phyloP scores from a whole-genome alignment of 345 rosid genomes.

The Bruguiera gymnorhiza region DNA sequence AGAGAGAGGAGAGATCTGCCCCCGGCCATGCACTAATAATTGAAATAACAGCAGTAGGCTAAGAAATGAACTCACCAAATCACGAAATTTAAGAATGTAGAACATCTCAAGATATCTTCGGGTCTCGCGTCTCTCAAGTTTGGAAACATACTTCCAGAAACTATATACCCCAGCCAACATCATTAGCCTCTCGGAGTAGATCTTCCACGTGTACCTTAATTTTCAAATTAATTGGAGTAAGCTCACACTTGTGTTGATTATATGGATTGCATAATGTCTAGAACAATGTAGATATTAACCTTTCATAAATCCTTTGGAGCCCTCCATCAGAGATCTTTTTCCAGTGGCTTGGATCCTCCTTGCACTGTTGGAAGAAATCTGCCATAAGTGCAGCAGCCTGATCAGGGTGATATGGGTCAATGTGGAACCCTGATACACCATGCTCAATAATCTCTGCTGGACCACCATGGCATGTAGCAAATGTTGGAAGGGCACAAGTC shows the following conservation, averaged over 20 bases:
- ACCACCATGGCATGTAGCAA: conserved; percentile 94
- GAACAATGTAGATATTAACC: conserved; percentile 31
- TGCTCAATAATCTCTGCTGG: conserved; percentile 94
- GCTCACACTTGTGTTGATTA: background rate
- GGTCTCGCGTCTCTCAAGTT: conserved; percentile 88
- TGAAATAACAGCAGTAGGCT: background rate
- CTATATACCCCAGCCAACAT: conserved; percentile 95
- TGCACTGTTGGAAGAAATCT: conserved; percentile 67
- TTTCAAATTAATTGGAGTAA: conserved; percentile 12
- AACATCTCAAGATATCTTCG: conserved; percentile 97
- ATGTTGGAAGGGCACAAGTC: conserved; percentile 96
- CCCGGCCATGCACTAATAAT: background rate
- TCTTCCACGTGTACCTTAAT: conserved; percentile 91
- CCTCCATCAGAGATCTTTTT: conserved; percentile 67
- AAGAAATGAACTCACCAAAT: conserved; percentile 49
- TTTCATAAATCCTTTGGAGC: conserved; percentile 81
- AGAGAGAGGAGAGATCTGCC: background rate
- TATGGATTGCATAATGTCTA: background rate
- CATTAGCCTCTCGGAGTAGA: conserved; percentile 87
- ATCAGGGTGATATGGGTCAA: conserved; percentile 95
- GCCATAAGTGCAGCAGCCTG: conserved; percentile 55
- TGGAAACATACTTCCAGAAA: conserved; percentile 90
- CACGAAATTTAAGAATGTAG: conserved; percentile 93
- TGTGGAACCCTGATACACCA: conserved; percentile 81
- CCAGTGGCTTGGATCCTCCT: conserved; percentile 80